Base-by-base conservation (phyloP, 202 grass and related monocot genomes). In the Zizania palustris region DNA sequence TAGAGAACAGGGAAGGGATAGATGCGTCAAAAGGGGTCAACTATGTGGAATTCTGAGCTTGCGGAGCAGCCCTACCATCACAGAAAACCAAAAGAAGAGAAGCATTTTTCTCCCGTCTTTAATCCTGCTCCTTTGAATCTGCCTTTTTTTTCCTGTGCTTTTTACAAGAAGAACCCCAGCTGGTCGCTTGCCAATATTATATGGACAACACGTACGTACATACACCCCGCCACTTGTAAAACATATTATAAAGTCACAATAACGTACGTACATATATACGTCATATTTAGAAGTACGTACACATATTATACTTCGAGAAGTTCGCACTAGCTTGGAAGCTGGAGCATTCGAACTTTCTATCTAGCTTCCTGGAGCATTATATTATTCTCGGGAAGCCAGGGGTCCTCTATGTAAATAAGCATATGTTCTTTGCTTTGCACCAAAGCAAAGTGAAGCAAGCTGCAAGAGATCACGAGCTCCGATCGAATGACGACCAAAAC, bases 21-120 rank as follows among this genome's bases (percentile, higher is more conserved):
- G 42, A 38, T 16, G 79, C 59, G 80, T 88, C 77, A 86, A 84
- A 91, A 93, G 67, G 67, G 76, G 85, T 90, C 93, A 86, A 82
- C 49, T 73, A 82, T 79, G 83, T 97, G 93, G 87, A 87, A 85
- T 59, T 88, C 87, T 93, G 90, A 97, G 87, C 87, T 83, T 85
- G 77, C 84, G 65, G 28, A 74, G 67, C 61, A 49, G 65, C 33
- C 45, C 73, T 84, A 85, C 64, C 84, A 84, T 79, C 69, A 36
- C 80, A 53, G 49, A 75, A 76, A 75, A 85, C 72, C 84, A 72
- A 64, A 87, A 66, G 65, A 86, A 36, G 45, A 41, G 41, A 71
- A 58, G 0, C 41, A 36, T 71, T 50, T 50, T 40, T 68, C 53
- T 76, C 64, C 59, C 6, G 19, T 77, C 71, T 91, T 84, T 86